These are phyloP conservation scores for Conoideocrella luteorostrata DNA, from an alignment of 2,329 filamentous ascomycete genomes.

Conservation along the genomic window DNA sequence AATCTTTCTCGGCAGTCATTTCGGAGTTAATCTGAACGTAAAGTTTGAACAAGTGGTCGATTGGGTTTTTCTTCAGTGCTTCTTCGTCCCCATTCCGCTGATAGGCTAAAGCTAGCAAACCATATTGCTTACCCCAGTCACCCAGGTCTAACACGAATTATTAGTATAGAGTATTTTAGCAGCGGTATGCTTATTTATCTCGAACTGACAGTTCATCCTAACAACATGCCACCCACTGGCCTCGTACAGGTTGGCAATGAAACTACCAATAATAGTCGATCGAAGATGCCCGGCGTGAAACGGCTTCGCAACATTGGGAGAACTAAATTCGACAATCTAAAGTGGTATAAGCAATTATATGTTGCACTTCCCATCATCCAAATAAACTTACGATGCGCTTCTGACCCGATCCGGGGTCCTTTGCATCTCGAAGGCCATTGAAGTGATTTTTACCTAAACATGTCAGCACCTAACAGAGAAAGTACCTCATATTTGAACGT, in stretches of 20 bases:
- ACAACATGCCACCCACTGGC: conserved; percentile 66
- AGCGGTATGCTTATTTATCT: not conserved
- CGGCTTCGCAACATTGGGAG: conserved; percentile 80
- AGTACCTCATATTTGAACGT: conserved; percentile 1
- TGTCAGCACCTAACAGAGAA: not conserved
- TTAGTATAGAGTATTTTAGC: not conserved
- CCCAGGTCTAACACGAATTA: conserved; percentile 49
- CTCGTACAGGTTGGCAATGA: conserved; percentile 66
- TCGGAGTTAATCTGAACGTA: conserved; percentile 73
- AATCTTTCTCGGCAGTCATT: conserved; percentile 59
- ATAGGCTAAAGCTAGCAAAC: conserved; percentile 67
- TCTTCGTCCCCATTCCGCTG: conserved; percentile 70
- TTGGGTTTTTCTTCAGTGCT: conserved; percentile 63
- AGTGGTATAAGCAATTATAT: conserved; percentile 1
- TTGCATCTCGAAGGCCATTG: conserved; percentile 54
- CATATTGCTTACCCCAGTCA: conserved; percentile 76
- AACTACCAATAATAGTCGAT: conserved; percentile 74
- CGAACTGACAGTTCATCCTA: conserved; percentile 54
- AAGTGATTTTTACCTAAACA: conserved; percentile 53
- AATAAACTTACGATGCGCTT: conserved; percentile 46
- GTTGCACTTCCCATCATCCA: not conserved
- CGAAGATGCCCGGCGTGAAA: conserved; percentile 74
- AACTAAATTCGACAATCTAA: conserved; percentile 71
- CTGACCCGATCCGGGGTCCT: conserved; percentile 51
- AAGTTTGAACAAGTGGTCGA: conserved; percentile 75